Evolutionary conservation across 257 asterid genomes (phyloP), one percentile per base, ranked within the genome.

Genomic region (Gentiana macrophylla): DNA sequence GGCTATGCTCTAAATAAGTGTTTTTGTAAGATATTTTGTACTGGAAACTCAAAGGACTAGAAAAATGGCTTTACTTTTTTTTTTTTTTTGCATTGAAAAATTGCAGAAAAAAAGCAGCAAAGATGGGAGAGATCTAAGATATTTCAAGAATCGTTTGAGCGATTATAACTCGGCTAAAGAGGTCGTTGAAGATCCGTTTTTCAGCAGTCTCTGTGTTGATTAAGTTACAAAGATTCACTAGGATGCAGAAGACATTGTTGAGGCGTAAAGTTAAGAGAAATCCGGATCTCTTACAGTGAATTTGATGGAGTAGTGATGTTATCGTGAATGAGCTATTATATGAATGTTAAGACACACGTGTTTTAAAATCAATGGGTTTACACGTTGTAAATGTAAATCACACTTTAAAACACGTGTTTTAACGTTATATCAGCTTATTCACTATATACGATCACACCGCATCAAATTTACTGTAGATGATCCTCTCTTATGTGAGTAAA

Each of bases 121-220:
- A 67, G 82, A 92, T 32, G 82, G 73, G 62, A 76, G 94, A 69
- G 95, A 78, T 12, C 61, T 92, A 50, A 93, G 94, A 6, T 77
- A 83, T 54, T 70, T 92, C 50, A 92, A 79, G 77, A 92, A 80
- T 71, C 90, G 90, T 5, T 57, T 91, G 4, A 77, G 70, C 62
- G 52, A 63, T 50, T 92, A 77, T 43, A 76, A 35, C 38, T 83
- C 97, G n/a, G 94, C 97, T n/a, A 84, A 74, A 75, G 97, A 83
- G 52, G 87, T 94, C 38, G 65, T 65, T 1, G 55, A 56, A 5
- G 98, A 92, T 74, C 66, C 80, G 49, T 88, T 88, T 79, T 87
- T 88, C 67, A 67, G 54, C 0, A 82, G 76, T 56, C 69, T 88
- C 46, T 52, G 60, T 71, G 64, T 74, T 63, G 46, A 63, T 54